Base-by-base conservation (phyloP, 805 yeast genomes). In the Candida lessepsii region DNA sequence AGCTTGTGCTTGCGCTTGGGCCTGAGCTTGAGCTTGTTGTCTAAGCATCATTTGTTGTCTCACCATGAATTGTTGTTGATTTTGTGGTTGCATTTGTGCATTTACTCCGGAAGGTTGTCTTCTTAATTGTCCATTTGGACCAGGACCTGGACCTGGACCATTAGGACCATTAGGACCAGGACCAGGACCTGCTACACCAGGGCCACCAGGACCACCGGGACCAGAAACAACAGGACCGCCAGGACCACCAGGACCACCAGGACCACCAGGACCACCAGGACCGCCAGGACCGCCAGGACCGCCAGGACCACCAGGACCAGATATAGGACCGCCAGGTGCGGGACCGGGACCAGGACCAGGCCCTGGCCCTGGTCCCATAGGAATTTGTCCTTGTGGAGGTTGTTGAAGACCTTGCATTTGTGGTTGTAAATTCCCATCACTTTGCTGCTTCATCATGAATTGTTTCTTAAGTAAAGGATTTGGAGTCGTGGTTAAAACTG, bases 41-140 rank as follows among this genome's bases (percentile, higher is more conserved):
- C 52, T 59, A 14, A 51, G 58, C 39, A 53, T 52, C 41, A 45
- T 46, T 40, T 51, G 47, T 34, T 61, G 66, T 38, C 60, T 60
- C 36, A 58, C 60, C 34, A 47, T 43, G 27, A 49, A 45, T 21
- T 51, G 58, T 20, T 53, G 64, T 35, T 64, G 60, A 34, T 54
- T 41, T 42, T 60, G 65, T 38, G 63, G 60, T 32, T 52, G 20
- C 13, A 10, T 65, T 15, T 37, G 52, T 21, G 36, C 21, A 30
- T 27, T 17, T 21, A 31, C 17, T n/a, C 32, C 30, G 9, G 29
- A 11, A 10, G 38, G 38, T 29, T 35, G 39, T 15, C 35, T 15
- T 23, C 39, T 26, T 9, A 29, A 4, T 29, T 17, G 33, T 4
- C 33, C 33, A 18, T 29, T 29, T 6, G 33, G 23, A 18, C 23